Base-by-base conservation (phyloP, 1,284 basidiomycete genomes). In the Coniophora puteana region DNA sequence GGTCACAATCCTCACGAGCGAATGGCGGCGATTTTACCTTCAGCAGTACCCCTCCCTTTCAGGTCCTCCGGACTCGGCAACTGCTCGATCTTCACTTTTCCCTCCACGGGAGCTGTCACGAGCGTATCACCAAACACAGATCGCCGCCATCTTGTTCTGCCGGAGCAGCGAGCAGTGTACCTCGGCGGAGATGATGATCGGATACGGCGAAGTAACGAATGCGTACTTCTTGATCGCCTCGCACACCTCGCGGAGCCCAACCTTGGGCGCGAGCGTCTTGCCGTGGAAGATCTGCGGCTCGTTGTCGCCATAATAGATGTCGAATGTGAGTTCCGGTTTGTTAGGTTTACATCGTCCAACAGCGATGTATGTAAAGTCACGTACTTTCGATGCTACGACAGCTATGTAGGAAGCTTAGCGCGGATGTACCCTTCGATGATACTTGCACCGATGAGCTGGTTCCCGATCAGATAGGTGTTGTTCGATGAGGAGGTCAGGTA, bases 401-500 rank as follows among this genome's bases (percentile, higher is more conserved):
- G 22, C 92, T 86, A 43, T 89, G 88, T 36, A 96, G 71, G 30
- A 99, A 69, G n/a, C n/a, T n/a, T n/a, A 0, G 94, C 94, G 0
- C 95, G 78, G 46, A 97, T 93, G 59, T 98, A 99, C 0, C 95
- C 95, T 57, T 98, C 95, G 28, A 95, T 83, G 0, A 95, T 97
- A 48, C 90, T 93, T 40, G 88, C 84, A 3, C 96, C 95, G 8
- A 94, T 80, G 43, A 96, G 83, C 58, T 99, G 96, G 51, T 93
- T 82, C 0, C 94, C 94, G 10, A 97, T 84, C 4, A 99, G 81
- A 55, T 99, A 99, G 0, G 96, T 99, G 55, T 99, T 99, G 59
- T 99, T 95, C 23, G 92, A 95, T 13, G 91, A 89, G 4, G 91
- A 93, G 54, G 98, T 86, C 55, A 77, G 96, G 61, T 98, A 98